Evolutionary conservation across 2,329 filamentous ascomycete genomes (phyloP), one percentile per base, ranked within the genome.

Genomic region (Xylariaceae sp.): DNA sequence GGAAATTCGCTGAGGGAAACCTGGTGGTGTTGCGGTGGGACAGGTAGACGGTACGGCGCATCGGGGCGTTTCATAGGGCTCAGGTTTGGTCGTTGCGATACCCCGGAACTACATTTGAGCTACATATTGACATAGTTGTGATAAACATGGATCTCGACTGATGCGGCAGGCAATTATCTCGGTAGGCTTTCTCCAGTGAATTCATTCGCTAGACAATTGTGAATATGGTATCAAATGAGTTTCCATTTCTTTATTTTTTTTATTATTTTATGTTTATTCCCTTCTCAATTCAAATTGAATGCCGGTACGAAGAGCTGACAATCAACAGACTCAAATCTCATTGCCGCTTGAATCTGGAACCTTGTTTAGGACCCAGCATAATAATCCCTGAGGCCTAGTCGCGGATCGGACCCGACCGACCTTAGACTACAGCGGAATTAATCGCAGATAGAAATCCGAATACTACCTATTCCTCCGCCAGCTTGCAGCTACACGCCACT

Each of bases 1-100:
- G 1, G 75, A 77, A 54, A 75, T 79, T 42, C 75, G 76, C 12
- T 78, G 49, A 62, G 43, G n/a, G 10, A 37, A 12, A 7, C 16
- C 19, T 43, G 20, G 41, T 32, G 20, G 20, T 14, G 32, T 12
- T 37, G 26, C 18, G 37, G 26, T 29, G 21, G 4, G 9, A 9
- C 23, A 9, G 20, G 43, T 26, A 45, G n/a, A 21, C 43, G 48
- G 51, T 19, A 44, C 37, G n/a, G 48, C 20, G 42, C 26, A 32
- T 41, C 46, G 12, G 48, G 55, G 62, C 56, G 59, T 60, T 60
- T 14, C 4, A 37, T 50, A 52, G 57, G 42, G 50, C 40, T 48
- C 16, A 21, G n/a, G 51, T 46, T 37, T 57, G 46, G 29, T 56
- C 21, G 41, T 53, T 46, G 56, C 43, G 59, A 61, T 62, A 62